Percentiles rank a stretch among this genome's conserved stretches.
Conservation (phyloP, 106 monocot genomes). For the Allium fistulosum region DNA sequence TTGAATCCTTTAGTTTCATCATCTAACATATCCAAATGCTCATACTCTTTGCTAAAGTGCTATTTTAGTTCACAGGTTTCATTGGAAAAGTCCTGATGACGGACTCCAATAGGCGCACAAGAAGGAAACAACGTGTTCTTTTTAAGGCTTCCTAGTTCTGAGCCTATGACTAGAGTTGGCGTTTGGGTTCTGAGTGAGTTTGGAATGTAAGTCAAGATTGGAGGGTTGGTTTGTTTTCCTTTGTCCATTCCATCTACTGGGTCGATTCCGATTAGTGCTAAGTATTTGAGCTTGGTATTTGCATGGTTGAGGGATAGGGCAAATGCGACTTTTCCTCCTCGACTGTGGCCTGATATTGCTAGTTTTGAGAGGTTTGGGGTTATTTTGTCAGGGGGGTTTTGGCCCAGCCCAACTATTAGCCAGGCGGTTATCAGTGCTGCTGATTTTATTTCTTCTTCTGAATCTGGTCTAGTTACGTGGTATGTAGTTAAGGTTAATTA, state of each 20-base stretch:
- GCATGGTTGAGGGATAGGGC: slow-evolving; percentile 37
- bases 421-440: slow-evolving; percentile 40
- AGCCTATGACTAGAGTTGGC: slow-evolving; percentile 61
- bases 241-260: slow-evolving; percentile 82
- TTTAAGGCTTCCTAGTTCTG: slow-evolving; percentile 46
- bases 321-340: slow-evolving; percentile 79
- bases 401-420: slow-evolving; percentile 26
- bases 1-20: too few species aligned
- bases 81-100: slow-evolving; percentile 61
- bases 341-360: slow-evolving; percentile 63
- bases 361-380: slow-evolving; percentile 28
- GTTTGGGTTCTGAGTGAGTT: slow-evolving; percentile 30
- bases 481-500: too few species aligned
- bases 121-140: slow-evolving; percentile 52
- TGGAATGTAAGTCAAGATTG: slow-evolving; percentile 51
- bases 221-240: slow-evolving; percentile 56
- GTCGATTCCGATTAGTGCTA: slow-evolving; percentile 64
- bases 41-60: slow-evolving; percentile 17
- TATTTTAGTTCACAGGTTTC: slow-evolving; percentile 55
- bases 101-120: slow-evolving; percentile 73
- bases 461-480: slow-evolving; percentile 47
- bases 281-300: slow-evolving; percentile 25
- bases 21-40: too few species aligned
- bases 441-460: slow-evolving; percentile 45
- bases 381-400: slow-evolving; percentile 26